A percentile compares a stretch with the other conserved stretches of the same genome.
Evolutionary conservation across 1,139 yeast genomes (phyloP).

Genomic region (Blastobotrys elegans): DNA sequence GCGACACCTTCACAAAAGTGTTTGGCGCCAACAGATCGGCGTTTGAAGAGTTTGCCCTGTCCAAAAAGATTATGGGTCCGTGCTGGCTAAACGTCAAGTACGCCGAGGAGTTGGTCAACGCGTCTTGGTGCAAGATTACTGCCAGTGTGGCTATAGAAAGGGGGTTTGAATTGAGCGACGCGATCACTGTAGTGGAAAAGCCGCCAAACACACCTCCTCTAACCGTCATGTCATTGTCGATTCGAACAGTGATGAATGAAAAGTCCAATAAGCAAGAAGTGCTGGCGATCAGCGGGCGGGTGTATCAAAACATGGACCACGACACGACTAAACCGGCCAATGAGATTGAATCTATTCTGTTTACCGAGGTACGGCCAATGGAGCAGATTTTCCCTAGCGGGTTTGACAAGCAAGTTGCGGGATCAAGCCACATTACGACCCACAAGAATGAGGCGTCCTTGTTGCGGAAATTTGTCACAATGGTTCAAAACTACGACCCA

Average conservation of each 20-base stretch:
- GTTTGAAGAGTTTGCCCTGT: slow-evolving; percentile 82
- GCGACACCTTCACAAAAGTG: slow-evolving; percentile 50
- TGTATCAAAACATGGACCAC: slow-evolving; percentile 52
- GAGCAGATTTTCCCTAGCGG: slow-evolving; percentile 67
- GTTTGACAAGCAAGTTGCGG: slow-evolving; percentile 42
- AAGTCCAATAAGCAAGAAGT: slow-evolving; percentile 78
- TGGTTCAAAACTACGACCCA: slow-evolving; percentile 72
- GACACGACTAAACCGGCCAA: slow-evolving; percentile 43
- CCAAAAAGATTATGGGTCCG: slow-evolving; percentile 91
- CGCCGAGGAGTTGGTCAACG: slow-evolving; percentile 57
- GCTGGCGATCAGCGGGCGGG: slow-evolving; percentile 73
- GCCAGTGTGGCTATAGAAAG: slow-evolving; percentile 12
- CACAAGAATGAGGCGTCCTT: slow-evolving; percentile 66
- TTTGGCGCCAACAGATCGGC: slow-evolving; percentile 73
- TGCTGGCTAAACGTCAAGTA: slow-evolving; percentile 81
- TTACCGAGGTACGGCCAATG: slow-evolving; percentile 71
- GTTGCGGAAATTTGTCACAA: slow-evolving; percentile 60
- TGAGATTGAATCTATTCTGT: slow-evolving; percentile 28
- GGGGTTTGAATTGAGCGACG: slow-evolving; percentile 32
- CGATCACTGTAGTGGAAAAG: slow-evolving; percentile 51
- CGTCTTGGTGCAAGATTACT: slow-evolving; percentile 80
- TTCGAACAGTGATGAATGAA: slow-evolving; percentile 73
- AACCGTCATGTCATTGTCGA: slow-evolving; percentile 67
- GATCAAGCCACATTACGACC: slow-evolving; percentile 21
- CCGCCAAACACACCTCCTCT: slow-evolving; percentile 50